Conservation (phyloP, 371 early-diverging fungal genomes). For the Dentiscutata heterogama region DNA sequence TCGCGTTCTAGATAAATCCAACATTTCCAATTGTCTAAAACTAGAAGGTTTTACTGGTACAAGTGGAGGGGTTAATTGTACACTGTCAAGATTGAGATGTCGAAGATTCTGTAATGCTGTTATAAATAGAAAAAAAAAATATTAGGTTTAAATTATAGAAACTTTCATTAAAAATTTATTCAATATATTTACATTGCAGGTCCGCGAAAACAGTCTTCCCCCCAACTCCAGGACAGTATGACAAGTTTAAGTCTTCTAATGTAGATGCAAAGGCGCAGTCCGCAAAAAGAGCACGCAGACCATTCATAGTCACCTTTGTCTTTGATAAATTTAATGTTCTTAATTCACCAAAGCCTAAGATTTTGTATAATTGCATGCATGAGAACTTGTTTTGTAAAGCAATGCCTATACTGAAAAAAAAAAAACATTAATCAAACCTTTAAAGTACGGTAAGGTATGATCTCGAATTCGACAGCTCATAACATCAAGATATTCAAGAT, state of each 20-base stretch:
- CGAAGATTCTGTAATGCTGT: not conserved
- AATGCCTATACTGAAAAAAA: not conserved
- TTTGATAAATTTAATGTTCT: not conserved
- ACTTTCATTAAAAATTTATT: not conserved
- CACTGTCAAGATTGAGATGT: too few relatives aligned
- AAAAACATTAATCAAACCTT: not conserved
- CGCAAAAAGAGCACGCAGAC: not conserved
- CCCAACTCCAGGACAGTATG: not conserved
- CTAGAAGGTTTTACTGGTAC: too few relatives aligned
- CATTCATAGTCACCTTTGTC: not conserved
- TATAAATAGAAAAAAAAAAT: not conserved
- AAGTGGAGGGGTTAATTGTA: too few relatives aligned
- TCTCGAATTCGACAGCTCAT: not conserved
- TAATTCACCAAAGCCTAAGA: not conserved
- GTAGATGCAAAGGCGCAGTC: not conserved
- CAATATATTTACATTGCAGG: not conserved
- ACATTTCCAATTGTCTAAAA: too few relatives aligned
- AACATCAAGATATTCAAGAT: conserved; percentile 1
- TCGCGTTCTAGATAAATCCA: too few relatives aligned
- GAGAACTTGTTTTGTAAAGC: not conserved
- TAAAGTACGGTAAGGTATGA: not conserved
- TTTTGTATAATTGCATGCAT: not conserved
- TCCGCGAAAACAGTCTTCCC: not conserved
- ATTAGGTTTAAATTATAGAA: not conserved
- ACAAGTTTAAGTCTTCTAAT: conserved; percentile 1